Base-by-base conservation (phyloP, 768 basidiomycete genomes). In the Lactarius vividus region DNA sequence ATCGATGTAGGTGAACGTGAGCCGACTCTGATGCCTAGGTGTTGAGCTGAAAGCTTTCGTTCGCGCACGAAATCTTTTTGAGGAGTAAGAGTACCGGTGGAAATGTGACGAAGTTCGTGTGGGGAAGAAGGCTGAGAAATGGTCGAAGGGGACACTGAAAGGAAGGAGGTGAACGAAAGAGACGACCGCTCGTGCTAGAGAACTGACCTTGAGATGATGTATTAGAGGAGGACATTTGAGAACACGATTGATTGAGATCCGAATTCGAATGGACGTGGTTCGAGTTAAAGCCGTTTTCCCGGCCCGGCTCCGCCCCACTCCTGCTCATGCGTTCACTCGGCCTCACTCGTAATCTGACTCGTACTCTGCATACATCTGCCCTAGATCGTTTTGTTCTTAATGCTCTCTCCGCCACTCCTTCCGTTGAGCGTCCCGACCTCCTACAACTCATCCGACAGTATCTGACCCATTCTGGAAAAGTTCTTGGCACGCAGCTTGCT, bases 1-100 rank as follows among this genome's bases (percentile, higher is more conserved):
- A 91, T 91, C 15, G 88, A 89, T n/a, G 79, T 80, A 1, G 89
- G 88, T 0, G 89, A 89, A 28, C 82, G 81, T 11, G 87, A 88
- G 46, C 86, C 88, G 29, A 86, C 71, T 52, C 83, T 79, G 59
- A 72, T 73, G 49, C 81, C 80, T 20, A 83, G 74, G 65, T 82
- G 82, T 69, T 85, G 77, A 20, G 78, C 76, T 1, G 80, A 81
- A 1, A 81, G 75, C 35, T 76, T 76, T 62, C 78, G 76, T 58
- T 76, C 75, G 58, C 72, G 74, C 65, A 61, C 71, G 57, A 64
- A 76, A 73, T 66, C 78, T 74, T 61, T 76, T 72, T 29, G 80
- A 74, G 60, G 79, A 71, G 57, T 77, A 64, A 86, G 79, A 55
- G 78, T 75, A 15, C 78, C 75, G 35, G 77, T 77, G 31, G 85